Conservation (phyloP, 208 protist species). For the Trypanosoma avium region DNA sequence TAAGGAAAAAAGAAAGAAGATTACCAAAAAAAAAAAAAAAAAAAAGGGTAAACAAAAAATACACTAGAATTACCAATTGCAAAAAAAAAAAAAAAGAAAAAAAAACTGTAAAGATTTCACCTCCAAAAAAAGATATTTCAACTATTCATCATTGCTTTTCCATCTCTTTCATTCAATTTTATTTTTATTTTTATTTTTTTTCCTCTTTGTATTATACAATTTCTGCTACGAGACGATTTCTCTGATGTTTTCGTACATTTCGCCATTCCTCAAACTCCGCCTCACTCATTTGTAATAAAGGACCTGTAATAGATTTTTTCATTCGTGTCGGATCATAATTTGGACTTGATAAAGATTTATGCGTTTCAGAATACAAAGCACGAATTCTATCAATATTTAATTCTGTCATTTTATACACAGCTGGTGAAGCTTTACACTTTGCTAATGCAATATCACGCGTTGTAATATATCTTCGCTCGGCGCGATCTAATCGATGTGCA, state of each 20-base stretch:
- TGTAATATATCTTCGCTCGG: constrained; percentile 67
- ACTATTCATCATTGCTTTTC: no score
- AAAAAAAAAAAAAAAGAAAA: no score
- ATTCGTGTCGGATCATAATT: constrained; percentile 85
- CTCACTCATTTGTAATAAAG: constrained; percentile 70
- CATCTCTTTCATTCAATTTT: no score
- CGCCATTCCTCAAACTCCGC: constrained; percentile 72
- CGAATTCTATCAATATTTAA: constrained; percentile 51
- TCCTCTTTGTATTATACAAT: no score
- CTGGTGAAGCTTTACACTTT: constrained; percentile 30
- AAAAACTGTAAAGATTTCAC: no score
- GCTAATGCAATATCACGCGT: constrained; percentile 48
- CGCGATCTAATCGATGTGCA: constrained; percentile 69
- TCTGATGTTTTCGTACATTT: constrained; percentile 42
- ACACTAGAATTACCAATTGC: no score
- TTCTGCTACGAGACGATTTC: constrained; percentile 59
- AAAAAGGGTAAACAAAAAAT: no score
- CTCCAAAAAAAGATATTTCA: no score
- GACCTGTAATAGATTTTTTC: constrained; percentile 73
- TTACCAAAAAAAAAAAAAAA: no score
- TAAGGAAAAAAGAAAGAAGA: no score
- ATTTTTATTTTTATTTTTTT: no score
- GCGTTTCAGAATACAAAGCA: constrained; percentile 68
- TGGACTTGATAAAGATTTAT: constrained; percentile 65
- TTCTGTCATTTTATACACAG: constrained; percentile 68